Conservation (phyloP, 2,329 filamentous ascomycete genomes). For the Penicillium sclerotiorum region DNA sequence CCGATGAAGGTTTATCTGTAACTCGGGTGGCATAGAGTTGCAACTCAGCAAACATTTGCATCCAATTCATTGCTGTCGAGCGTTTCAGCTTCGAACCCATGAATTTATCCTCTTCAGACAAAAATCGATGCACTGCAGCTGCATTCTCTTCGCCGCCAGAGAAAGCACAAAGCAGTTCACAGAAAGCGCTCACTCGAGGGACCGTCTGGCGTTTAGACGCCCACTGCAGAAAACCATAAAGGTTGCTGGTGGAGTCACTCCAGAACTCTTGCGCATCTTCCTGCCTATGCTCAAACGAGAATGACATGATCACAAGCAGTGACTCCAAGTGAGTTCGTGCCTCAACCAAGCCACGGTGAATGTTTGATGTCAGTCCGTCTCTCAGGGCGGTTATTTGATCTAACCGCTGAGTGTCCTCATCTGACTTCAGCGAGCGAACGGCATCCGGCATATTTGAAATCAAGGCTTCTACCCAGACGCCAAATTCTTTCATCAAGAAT, state of each 20-base stretch:
- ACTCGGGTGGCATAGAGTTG: slow-evolving; percentile 80
- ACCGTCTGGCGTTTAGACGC: slow-evolving; percentile 93
- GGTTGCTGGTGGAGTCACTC: slow-evolving; percentile 87
- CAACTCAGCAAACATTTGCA: slow-evolving; percentile 88
- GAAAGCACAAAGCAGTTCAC: slow-evolving; percentile 90
- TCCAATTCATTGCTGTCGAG: slow-evolving; percentile 85
- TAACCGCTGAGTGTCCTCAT: slow-evolving; percentile 79
- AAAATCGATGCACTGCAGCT: slow-evolving; percentile 80
- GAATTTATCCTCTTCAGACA: slow-evolving; percentile 80
- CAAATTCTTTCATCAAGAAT: slow-evolving; percentile 76
- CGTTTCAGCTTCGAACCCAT: slow-evolving; percentile 77
- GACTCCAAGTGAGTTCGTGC: slow-evolving; percentile 71
- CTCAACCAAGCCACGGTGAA: slow-evolving; percentile 45
- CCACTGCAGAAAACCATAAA: slow-evolving; percentile 95
- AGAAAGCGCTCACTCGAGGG: slow-evolving; percentile 93
- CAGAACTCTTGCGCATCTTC: slow-evolving; percentile 89
- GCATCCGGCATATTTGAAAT: slow-evolving; percentile 95
- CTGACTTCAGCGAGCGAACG: slow-evolving; percentile 77
- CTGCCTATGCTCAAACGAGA: slow-evolving; percentile 81
- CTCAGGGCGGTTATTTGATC: slow-evolving; percentile 50
- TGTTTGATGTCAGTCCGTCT: slow-evolving; percentile 45
- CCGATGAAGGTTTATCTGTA: slow-evolving; percentile 66
- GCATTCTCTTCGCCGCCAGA: slow-evolving; percentile 82
- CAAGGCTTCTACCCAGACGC: slow-evolving; percentile 86
- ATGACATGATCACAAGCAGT: slow-evolving; percentile 89